A percentile compares a stretch with the other conserved stretches of the same genome.
These are phyloP conservation scores for Saccharomyces hybrid DNA, from an alignment of 1,139 yeast genomes.

Conservation along the genomic window DNA sequence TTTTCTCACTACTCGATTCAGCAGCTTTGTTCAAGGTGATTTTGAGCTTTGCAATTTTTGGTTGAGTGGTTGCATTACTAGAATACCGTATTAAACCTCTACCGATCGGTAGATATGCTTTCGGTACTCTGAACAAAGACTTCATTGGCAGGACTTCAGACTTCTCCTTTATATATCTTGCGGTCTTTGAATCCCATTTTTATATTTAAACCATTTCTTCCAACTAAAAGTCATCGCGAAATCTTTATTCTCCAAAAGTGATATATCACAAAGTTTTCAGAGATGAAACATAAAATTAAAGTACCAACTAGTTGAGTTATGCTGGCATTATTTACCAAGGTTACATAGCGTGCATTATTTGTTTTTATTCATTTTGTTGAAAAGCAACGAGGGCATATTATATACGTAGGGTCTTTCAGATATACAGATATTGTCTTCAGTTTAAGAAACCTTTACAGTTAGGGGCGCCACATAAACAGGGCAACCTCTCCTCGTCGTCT, in stretches of 20 bases:
- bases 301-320: too few species aligned
- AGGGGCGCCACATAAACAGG: slow-evolving; percentile 90
- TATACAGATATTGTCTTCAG: slow-evolving; percentile 23
- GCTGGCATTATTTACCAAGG: not conserved
- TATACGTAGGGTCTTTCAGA: too few species aligned
- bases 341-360: not conserved
- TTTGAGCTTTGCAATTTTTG: not conserved
- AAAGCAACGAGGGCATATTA: not conserved
- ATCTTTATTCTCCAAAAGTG: not conserved
- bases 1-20: not conserved
- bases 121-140: not conserved
- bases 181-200: too few species aligned
- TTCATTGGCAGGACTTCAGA: not conserved
- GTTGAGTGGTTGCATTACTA: not conserved
- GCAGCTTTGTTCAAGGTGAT: not conserved
- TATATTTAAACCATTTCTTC: too few species aligned
- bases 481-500: slow-evolving; percentile 81
- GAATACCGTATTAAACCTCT: not conserved
- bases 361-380: not conserved
- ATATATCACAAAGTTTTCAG: not conserved
- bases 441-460: slow-evolving; percentile 90
- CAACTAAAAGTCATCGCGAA: not conserved
- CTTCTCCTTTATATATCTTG: too few species aligned
- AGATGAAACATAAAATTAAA: not conserved
- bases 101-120: not conserved